phyloP scores from a whole-genome alignment of 768 basidiomycete species.

The Pleurotus tuoliensis region DNA sequence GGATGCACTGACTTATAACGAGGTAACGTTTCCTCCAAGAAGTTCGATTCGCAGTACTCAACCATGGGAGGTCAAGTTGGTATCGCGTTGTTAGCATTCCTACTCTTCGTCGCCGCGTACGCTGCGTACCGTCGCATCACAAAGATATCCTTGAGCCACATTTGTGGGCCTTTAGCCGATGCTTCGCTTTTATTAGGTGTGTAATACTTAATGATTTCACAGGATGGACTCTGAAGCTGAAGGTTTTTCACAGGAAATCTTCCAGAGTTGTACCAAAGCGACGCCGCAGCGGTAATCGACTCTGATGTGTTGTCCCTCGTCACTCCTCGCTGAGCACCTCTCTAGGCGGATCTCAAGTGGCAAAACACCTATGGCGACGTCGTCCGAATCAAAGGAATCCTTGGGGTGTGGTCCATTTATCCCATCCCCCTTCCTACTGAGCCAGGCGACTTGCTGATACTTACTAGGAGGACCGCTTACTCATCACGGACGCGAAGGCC shows the following conservation, averaged over 20 bases:
- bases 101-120: constrained; percentile 12
- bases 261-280: constrained; percentile 14
- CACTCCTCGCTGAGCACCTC: constrained; percentile 9
- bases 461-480: constrained; percentile 44
- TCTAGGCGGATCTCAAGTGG: constrained; percentile 49
- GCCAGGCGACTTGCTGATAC: neutral
- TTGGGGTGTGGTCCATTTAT: constrained; percentile 34
- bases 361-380: constrained; percentile 45
- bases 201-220: constrained; percentile 2
- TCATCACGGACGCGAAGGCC: constrained; percentile 54
- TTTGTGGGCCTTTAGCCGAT: constrained; percentile 47
- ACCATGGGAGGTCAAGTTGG: too few species aligned
- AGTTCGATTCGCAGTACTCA: too few species aligned
- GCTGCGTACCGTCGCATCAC: constrained; percentile 28
- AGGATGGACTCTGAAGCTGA: neutral
- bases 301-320: constrained; percentile 5
- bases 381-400: constrained; percentile 45
- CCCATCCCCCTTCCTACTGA: neutral
- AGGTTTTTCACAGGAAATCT: neutral
- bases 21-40: too few species aligned
- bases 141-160: constrained; percentile 37
- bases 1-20: too few species aligned
- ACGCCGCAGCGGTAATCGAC: constrained; percentile 12
- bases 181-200: constrained; percentile 45
- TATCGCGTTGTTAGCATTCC: constrained; percentile 2